Evolutionary conservation across 2,329 filamentous ascomycete genomes (phyloP), one percentile per base, ranked within the genome.

Genomic region (Clarireedia hainanense): DNA sequence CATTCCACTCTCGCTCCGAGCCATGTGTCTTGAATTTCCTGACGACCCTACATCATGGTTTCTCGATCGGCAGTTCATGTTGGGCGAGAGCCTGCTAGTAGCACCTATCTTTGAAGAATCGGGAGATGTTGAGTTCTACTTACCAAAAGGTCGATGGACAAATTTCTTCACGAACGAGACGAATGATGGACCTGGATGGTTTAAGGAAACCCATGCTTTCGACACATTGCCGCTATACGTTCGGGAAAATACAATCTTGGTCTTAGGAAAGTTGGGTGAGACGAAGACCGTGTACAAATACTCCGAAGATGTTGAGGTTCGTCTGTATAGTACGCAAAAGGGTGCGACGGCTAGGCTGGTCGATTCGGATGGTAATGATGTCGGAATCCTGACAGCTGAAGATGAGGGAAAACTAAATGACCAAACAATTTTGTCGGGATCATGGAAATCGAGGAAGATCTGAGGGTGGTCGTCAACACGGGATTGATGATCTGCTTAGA

Each of bases 51-150:
- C 76, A 24, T 74, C 75, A 0, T 84, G 80, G 75, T 72, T 70
- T 47, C 68, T 81, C 27, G 81, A 85, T 63, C 76, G 78, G 17
- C 77, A 84, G 65, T 85, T 83, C 64, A 81, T 85, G 78, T 73
- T 85, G 39, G 81, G 81, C 1, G 70, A 71, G n/a, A 74, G 74
- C 50, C 67, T 85, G 23, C 68, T 84, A 10, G 75, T 81, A 20
- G 80, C 80, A 0, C 81, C 81, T 0, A 74, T 84, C 2, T 83
- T 84, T 59, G 73, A 74, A n/a, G 77, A 81, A 59, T 72, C 73
- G 7, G 80, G 80, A 0, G 71, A 73, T 4, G 79, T 80, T 0
- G 76, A 78, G 26, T 80, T 83, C 63, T 84, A 85, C 63, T 67
- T 80, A 6, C 77, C 77, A 2, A 69, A 70, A n/a, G 76, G 75